These are phyloP conservation scores for Aspergillus incahuasiensis DNA, from an alignment of 495 filamentous ascomycete species.

Conservation along the genomic window DNA sequence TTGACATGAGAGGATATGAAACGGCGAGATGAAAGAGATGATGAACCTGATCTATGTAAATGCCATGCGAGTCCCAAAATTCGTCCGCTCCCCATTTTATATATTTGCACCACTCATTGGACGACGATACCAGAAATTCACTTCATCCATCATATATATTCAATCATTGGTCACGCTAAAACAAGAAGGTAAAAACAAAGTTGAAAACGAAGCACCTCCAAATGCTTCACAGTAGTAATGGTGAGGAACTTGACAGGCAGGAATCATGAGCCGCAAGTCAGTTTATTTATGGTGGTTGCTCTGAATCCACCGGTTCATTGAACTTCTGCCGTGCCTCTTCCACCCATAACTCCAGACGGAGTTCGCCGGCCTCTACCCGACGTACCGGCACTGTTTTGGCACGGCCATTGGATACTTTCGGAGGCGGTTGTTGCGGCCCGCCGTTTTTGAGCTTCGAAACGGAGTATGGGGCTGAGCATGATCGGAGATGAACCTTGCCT, in stretches of 20 bases:
- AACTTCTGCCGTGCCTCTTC: conserved; percentile 55
- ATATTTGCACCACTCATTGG: conserved; percentile 42
- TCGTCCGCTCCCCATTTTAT: conserved; percentile 44
- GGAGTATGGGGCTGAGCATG: conserved; percentile 44
- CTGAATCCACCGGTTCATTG: conserved; percentile 44
- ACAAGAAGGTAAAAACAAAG: conserved; percentile 34
- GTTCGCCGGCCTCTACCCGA: conserved; percentile 50
- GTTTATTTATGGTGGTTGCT: conserved; percentile 34
- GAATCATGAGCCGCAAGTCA: conserved; percentile 12
- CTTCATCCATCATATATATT: conserved; percentile 47
- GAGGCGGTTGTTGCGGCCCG: conserved; percentile 34
- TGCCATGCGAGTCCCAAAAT: conserved; percentile 46
- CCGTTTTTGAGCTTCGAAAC: conserved; percentile 40
- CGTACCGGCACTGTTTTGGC: conserved; percentile 51
- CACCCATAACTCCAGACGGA: conserved; percentile 52
- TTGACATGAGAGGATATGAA: conserved; percentile 13
- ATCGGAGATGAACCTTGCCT: conserved; percentile 41
- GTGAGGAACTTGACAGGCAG: conserved; percentile 22
- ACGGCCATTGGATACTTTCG: conserved; percentile 39
- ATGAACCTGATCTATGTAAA: conserved; percentile 45
- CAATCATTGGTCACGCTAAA: conserved; percentile 50
- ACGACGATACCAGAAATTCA: conserved; percentile 34
- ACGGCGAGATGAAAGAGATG: conserved; percentile 21
- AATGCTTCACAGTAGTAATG: conserved; percentile 19
- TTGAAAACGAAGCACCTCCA: conserved; percentile 19